Percentiles rank a stretch among this genome's conserved stretches.
These are phyloP conservation scores for Penicillium samsonianum DNA, from an alignment of 495 filamentous ascomycete genomes.

Conservation along the genomic window DNA sequence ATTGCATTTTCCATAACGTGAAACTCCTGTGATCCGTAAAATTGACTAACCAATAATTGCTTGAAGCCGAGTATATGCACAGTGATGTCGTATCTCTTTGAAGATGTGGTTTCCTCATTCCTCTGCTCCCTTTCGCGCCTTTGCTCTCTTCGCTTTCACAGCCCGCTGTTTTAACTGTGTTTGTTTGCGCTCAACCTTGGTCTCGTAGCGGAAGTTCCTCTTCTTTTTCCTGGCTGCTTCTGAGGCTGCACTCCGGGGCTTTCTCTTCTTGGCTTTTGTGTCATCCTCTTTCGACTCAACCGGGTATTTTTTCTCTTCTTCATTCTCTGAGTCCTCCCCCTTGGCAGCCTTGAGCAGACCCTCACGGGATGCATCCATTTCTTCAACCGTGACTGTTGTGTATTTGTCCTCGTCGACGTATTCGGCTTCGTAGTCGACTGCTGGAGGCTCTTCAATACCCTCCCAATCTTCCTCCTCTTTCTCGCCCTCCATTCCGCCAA, in stretches of 20 bases:
- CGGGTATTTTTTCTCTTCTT: constrained; percentile 30
- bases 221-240: constrained; percentile 72
- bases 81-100: constrained; percentile 16
- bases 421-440: constrained; percentile 81
- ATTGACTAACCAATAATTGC: constrained; percentile 4
- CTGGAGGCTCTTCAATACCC: constrained; percentile 59
- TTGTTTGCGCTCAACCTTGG: constrained; percentile 72
- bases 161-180: constrained; percentile 66
- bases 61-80: constrained; percentile 14
- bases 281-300: constrained; percentile 24
- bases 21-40: constrained; percentile 8
- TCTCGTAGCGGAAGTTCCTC: constrained; percentile 91
- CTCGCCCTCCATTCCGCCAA: constrained; percentile 41
- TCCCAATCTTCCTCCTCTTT: constrained; percentile 61
- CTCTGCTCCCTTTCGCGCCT: constrained; percentile 31
- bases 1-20: background rate
- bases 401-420: constrained; percentile 96
- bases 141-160: constrained; percentile 55
- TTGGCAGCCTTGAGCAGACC: constrained; percentile 58
- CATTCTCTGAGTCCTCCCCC: constrained; percentile 50
- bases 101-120: background rate
- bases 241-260: constrained; percentile 54
- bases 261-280: constrained; percentile 35
- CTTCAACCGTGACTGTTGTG: constrained; percentile 90
- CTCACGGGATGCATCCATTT: constrained; percentile 77